These are phyloP conservation scores for Xerocomus nothofagi DNA, from an alignment of 1,284 basidiomycete genomes.

Conservation along the genomic window DNA sequence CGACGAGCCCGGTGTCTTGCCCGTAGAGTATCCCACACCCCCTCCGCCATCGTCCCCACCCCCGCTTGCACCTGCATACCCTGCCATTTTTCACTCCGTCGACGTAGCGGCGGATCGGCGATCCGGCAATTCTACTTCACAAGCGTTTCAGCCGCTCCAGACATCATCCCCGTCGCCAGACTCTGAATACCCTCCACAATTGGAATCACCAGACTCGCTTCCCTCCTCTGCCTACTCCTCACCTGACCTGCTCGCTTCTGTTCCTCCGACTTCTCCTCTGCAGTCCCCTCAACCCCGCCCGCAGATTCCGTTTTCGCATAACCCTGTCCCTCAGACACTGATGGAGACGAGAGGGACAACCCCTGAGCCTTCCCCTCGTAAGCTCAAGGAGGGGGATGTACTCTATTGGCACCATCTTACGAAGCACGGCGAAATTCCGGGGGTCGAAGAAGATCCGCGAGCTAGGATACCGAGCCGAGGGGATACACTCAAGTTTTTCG, in stretches of 20 bases:
- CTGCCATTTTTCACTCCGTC: conserved; percentile 15
- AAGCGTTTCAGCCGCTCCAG: conserved; percentile 16
- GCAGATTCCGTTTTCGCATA: conserved; percentile 18
- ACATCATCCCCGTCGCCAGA: conserved; percentile 22
- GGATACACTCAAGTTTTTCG: conserved; percentile 19
- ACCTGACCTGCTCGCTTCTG: conserved; percentile 22
- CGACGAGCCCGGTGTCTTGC: conserved; percentile 68
- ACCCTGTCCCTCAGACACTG: conserved; percentile 23
- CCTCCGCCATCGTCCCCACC: conserved; percentile 31
- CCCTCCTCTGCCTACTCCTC: conserved; percentile 30
- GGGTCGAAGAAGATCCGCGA: conserved; percentile 57
- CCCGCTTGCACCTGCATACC: conserved; percentile 25
- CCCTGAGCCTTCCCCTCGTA: conserved; percentile 32
- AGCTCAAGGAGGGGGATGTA: conserved; percentile 61
- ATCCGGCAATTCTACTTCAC: conserved; percentile 16
- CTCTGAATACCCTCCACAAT: conserved; percentile 42
- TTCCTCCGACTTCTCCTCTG: conserved; percentile 16
- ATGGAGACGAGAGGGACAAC: conserved; percentile 12
- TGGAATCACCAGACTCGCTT: conserved; percentile 21
- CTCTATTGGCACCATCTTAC: conserved; percentile 81
- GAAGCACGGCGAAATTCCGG: conserved; percentile 72
- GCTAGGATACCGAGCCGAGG: conserved; percentile 38
- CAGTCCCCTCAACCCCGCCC: conserved; percentile 21
- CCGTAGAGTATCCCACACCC: conserved; percentile 39
- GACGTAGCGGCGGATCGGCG: conserved; percentile 21